Percentiles rank a stretch among this genome's conserved stretches.
Conservation (phyloP, 2,329 filamentous ascomycete species). For the Phyllosticta citribraziliensis region DNA sequence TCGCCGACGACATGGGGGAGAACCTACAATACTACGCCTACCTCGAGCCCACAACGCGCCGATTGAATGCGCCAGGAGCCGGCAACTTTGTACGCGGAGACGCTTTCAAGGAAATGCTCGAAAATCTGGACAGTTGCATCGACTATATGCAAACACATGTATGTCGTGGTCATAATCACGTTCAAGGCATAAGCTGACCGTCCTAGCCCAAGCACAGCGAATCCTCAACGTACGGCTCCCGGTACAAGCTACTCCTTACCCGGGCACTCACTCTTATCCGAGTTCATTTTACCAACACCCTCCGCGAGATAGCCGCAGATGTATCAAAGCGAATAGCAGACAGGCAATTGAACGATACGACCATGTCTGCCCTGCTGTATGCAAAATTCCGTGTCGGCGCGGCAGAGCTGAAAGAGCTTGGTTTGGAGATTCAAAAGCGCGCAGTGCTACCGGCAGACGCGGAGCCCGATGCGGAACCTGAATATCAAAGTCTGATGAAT, state of each 20-base stretch:
- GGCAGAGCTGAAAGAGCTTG: constrained; percentile 54
- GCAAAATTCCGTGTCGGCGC: constrained; percentile 62
- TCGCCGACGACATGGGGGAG: constrained; percentile 76
- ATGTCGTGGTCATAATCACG: constrained; percentile 25
- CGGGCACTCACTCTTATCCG: constrained; percentile 57
- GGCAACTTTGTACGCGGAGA: constrained; percentile 74
- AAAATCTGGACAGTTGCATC: constrained; percentile 80
- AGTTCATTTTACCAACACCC: constrained; percentile 54
- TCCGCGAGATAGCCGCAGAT: constrained; percentile 52
- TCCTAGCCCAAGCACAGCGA: constrained; percentile 70
- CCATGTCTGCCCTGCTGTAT: constrained; percentile 60
- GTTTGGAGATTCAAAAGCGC: constrained; percentile 57
- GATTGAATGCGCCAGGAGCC: constrained; percentile 85
- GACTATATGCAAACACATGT: constrained; percentile 86
- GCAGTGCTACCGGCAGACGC: constrained; percentile 51
- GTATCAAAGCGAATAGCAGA: constrained; percentile 55
- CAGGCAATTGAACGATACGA: constrained; percentile 60
- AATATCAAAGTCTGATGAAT: constrained; percentile 57
- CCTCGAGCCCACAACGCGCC: constrained; percentile 78
- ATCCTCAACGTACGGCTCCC: constrained; percentile 74
- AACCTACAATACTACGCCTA: constrained; percentile 94
- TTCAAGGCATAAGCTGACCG: neutral
- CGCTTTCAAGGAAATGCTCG: constrained; percentile 79
- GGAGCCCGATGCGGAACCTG: constrained; percentile 48
- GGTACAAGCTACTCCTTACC: constrained; percentile 74